Conservation (phyloP, 345 rosid genomes). For the Acer campestre region DNA sequence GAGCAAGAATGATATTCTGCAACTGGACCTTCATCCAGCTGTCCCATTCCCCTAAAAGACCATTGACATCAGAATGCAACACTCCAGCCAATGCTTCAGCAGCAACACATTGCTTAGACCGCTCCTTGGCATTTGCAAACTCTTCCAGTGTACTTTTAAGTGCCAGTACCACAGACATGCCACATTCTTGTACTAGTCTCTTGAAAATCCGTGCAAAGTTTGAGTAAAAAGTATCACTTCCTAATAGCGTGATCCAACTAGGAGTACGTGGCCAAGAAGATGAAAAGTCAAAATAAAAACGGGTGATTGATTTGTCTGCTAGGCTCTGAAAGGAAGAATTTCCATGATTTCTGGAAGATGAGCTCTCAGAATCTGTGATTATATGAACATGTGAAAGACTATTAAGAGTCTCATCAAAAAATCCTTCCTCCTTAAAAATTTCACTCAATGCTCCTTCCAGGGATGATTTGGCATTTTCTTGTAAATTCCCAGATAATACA, state of each 20-base stretch:
- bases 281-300: slow-evolving; percentile 92
- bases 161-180: slow-evolving; percentile 72
- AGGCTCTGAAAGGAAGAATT: slow-evolving; percentile 83
- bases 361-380: slow-evolving; percentile 68
- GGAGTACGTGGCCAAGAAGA: slow-evolving; percentile 99
- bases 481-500: slow-evolving; percentile 29
- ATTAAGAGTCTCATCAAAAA: slow-evolving; percentile 80
- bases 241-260: slow-evolving; percentile 92
- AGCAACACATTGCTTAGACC: slow-evolving; percentile 98
- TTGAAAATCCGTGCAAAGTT: slow-evolving; percentile 94
- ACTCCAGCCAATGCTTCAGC: slow-evolving; percentile 96
- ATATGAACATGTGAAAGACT: slow-evolving; percentile 96
- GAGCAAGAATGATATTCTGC: slow-evolving; percentile 79
- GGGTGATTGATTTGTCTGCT: slow-evolving; percentile 94
- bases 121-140: slow-evolving; percentile 85
- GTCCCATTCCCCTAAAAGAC: slow-evolving; percentile 83
- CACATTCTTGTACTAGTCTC: slow-evolving; percentile 94
- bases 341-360: slow-evolving; percentile 80
- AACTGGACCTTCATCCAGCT: slow-evolving; percentile 87
- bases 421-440: slow-evolving; percentile 89
- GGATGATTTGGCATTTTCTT: slow-evolving; percentile 56
- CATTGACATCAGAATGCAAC: slow-evolving; percentile 87
- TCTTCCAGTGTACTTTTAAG: slow-evolving; percentile 76
- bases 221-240: slow-evolving; percentile 88
- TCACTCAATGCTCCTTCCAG: slow-evolving; percentile 79